Conservation (phyloP, 1,139 yeast genomes). For the Yamadazyma conglobata region DNA sequence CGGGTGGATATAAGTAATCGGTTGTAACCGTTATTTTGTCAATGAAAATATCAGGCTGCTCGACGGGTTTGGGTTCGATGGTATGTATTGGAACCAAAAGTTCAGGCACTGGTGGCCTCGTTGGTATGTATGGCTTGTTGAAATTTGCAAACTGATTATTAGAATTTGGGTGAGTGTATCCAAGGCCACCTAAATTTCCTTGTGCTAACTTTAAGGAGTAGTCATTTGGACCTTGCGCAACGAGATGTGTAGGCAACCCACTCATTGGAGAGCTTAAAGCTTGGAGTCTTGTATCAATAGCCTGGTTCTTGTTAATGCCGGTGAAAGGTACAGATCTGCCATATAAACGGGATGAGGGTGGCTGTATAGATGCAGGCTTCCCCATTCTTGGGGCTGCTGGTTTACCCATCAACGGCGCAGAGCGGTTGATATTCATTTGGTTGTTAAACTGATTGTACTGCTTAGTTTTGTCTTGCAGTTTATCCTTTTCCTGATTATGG, state of each 20-base stretch:
- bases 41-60: conserved; percentile 11
- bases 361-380: conserved; percentile 46
- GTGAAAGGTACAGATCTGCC: conserved; percentile 16
- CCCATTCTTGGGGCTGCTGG: conserved; percentile 42
- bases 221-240: conserved; percentile 16
- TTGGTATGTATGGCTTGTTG: conserved; percentile 17
- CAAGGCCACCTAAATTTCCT: conserved; percentile 12
- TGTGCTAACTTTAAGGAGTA: conserved; percentile 18
- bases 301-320: conserved; percentile 9
- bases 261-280: conserved; percentile 16
- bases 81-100: conserved; percentile 32
- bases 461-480: conserved; percentile 3
- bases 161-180: conserved; percentile 4
- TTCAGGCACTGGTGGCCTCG: conserved; percentile 38
- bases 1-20: conserved; percentile 24
- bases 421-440: conserved; percentile 10
- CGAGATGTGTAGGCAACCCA: conserved; percentile 23
- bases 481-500: conserved; percentile 24
- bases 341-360: conserved; percentile 40
- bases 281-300: conserved; percentile 19
- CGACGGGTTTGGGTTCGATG: conserved; percentile 11
- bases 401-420: conserved; percentile 40
- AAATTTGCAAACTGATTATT: conserved; percentile 3
- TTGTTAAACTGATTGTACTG: neutral
- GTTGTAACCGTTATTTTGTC: conserved; percentile 19